Percentiles rank a stretch among this genome's conserved stretches.
Evolutionary conservation across 2,329 filamentous ascomycete genomes (phyloP).

Genomic region (Aspergillus pseudoglaucus): DNA sequence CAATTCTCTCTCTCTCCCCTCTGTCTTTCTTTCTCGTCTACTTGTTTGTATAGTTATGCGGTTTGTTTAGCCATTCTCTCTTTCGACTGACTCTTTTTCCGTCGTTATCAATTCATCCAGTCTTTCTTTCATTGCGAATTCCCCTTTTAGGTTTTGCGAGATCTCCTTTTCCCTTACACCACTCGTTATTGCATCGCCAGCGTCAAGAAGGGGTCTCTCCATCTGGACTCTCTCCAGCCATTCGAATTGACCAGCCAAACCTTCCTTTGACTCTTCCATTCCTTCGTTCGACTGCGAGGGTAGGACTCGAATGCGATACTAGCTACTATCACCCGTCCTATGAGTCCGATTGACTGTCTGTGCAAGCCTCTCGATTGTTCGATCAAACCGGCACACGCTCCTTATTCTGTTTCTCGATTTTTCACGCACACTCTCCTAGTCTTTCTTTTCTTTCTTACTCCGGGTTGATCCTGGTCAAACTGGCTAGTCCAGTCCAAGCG

Average conservation of each 20-base stretch:
- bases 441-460: constrained; percentile 8
- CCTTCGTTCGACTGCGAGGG: not conserved
- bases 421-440: not conserved
- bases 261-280: not conserved
- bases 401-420: not conserved
- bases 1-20: not conserved
- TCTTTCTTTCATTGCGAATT: not conserved
- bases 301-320: not conserved
- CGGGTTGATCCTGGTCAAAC: constrained; percentile 23
- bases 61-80: too few relatives aligned
- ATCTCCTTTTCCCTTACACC: not conserved
- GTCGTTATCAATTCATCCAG: not conserved
- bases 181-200: not conserved
- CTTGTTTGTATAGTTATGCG: not conserved
- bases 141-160: too few relatives aligned
- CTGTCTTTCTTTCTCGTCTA: not conserved
- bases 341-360: not conserved
- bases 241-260: not conserved
- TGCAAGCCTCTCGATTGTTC: not conserved
- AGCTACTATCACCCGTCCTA: too few relatives aligned
- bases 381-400: not conserved
- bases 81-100: not conserved
- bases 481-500: not conserved
- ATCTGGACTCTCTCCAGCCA: not conserved
- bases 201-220: too few relatives aligned